phyloP scores from a whole-genome alignment of 768 basidiomycete genomes.

The Lentinus brumalis region DNA sequence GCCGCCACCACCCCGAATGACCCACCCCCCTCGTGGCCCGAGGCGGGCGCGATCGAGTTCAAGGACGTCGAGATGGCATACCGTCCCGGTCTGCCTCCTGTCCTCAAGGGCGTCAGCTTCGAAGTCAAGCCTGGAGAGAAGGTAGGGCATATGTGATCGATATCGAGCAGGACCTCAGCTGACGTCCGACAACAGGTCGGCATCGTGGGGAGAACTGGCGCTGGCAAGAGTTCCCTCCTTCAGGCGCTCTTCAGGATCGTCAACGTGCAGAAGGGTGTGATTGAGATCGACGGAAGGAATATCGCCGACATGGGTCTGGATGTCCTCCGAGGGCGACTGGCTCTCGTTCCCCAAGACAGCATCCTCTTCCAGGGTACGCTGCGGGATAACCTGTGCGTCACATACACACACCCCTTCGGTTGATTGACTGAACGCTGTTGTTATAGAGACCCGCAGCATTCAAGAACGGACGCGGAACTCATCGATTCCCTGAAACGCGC shows the following conservation, averaged over 20 bases:
- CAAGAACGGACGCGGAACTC: conserved; percentile 49
- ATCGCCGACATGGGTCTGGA: conserved; percentile 56
- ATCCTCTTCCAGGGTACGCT: conserved; percentile 79
- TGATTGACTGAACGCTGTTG: conserved; percentile 64
- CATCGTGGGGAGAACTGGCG: conserved; percentile 50
- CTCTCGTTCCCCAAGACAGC: conserved; percentile 73
- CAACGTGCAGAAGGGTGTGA: conserved; percentile 56
- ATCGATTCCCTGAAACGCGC: conserved; percentile 62
- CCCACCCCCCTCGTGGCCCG: conserved; percentile 73
- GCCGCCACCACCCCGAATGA: conserved; percentile 42
- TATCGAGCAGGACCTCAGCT: background rate
- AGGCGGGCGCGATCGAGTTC: conserved; percentile 70
- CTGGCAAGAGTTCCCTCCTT: conserved; percentile 58
- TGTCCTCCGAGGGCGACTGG: conserved; percentile 52
- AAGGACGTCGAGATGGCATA: conserved; percentile 79
- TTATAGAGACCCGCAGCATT: conserved; percentile 54
- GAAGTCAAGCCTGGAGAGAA: conserved; percentile 77
- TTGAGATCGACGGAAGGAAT: conserved; percentile 60
- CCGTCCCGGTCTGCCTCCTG: conserved; percentile 81
- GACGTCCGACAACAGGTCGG: conserved; percentile 35
- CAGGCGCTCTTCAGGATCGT: conserved; percentile 46
- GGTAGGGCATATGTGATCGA: conserved; percentile 39
- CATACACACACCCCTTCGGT: background rate
- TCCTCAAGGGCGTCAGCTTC: conserved; percentile 81
- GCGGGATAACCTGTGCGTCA: conserved; percentile 62